These are phyloP conservation scores for Rhizopus arrhizus DNA, from an alignment of 371 early-diverging fungal genomes.

Conservation along the genomic window DNA sequence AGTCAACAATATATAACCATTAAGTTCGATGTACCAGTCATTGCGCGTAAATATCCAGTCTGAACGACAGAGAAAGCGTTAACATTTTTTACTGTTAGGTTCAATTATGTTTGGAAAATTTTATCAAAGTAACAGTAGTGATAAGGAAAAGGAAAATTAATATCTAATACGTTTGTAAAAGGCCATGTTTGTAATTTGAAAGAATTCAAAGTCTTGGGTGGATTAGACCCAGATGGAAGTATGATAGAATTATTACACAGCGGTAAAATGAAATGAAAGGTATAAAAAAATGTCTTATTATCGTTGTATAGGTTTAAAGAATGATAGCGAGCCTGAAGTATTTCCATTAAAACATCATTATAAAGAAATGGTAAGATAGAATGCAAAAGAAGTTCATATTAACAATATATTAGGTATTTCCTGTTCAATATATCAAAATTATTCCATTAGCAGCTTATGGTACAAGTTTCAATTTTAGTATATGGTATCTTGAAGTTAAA, in stretches of 20 bases:
- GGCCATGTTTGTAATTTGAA: conserved; percentile 96
- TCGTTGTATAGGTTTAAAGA: conserved; percentile 68
- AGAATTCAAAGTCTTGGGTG: conserved; percentile 94
- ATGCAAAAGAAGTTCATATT: background rate
- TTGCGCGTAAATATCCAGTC: conserved; percentile 58
- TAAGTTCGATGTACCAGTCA: conserved; percentile 64
- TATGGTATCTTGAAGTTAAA: conserved; percentile 91
- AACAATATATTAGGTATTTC: conserved; percentile 60
- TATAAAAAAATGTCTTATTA: conserved; percentile 3
- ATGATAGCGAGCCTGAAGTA: conserved; percentile 89
- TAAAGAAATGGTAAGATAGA: conserved; percentile 51
- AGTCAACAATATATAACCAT: conserved; percentile 77
- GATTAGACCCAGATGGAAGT: conserved; percentile 68
- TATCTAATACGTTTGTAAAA: conserved; percentile 11
- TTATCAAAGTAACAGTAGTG: conserved; percentile 68
- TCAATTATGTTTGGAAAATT: conserved; percentile 95
- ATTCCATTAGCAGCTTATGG: conserved; percentile 91
- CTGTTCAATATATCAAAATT: conserved; percentile 89
- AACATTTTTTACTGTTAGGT: conserved; percentile 43
- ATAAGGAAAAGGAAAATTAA: background rate
- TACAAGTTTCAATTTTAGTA: conserved; percentile 91
- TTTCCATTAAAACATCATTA: conserved; percentile 75
- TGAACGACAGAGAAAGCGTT: background rate
- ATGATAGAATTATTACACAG: conserved; percentile 87
- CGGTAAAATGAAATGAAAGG: conserved; percentile 53